A percentile compares a stretch with the other conserved stretches of the same genome.
Evolutionary conservation across 352 stramenopile species (phyloP).

Genomic region (Globisporangium perplexum): DNA sequence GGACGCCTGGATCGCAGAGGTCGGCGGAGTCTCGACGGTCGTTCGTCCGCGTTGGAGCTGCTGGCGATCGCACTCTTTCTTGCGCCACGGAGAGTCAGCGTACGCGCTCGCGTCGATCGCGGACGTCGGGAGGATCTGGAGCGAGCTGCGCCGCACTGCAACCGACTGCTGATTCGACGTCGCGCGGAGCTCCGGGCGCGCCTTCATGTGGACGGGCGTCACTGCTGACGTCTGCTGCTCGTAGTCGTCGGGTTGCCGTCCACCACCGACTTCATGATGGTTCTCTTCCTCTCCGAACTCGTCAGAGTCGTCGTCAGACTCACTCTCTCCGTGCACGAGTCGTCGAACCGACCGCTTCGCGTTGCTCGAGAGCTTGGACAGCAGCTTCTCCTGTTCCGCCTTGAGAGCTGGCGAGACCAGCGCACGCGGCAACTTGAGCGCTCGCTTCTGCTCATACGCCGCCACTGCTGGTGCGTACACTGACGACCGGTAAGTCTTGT

Average conservation of each 20-base stretch:
- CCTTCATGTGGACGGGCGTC: background rate
- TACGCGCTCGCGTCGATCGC: background rate
- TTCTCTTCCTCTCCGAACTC: background rate
- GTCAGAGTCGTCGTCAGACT: background rate
- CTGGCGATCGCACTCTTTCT: background rate
- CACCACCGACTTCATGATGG: background rate
- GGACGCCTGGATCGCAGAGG: background rate
- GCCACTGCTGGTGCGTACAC: background rate
- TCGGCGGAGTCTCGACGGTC: background rate
- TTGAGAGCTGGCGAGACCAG: too few species aligned
- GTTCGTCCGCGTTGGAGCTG: background rate
- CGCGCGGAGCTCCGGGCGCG: background rate
- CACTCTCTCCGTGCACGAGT: background rate
- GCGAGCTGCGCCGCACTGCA: background rate
- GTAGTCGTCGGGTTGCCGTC: background rate
- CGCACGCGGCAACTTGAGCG: too few species aligned
- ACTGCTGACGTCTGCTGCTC: background rate
- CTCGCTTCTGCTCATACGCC: too few species aligned
- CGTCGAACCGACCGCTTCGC: background rate
- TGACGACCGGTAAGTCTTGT: background rate
- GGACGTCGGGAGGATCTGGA: background rate
- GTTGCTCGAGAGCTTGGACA: background rate
- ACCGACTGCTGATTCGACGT: background rate
- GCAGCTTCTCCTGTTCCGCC: background rate
- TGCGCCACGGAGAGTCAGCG: background rate